Base-by-base conservation (phyloP, 371 early-diverging fungal species). In the Conidiobolus incongruus region DNA sequence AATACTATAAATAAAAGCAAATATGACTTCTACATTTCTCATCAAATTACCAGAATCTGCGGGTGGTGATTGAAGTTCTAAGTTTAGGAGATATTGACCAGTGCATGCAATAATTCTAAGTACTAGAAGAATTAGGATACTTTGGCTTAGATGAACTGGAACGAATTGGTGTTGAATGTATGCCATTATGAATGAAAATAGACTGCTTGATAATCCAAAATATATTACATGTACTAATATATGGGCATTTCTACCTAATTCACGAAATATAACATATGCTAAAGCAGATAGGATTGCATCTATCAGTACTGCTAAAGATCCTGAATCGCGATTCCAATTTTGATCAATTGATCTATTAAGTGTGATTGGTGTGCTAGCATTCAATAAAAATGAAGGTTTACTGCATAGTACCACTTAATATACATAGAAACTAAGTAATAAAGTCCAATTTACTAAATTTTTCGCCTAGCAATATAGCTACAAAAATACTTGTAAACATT, bases 1-100 rank as follows among this genome's bases (percentile, higher is more conserved):
- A 30, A 71, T 64, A 26, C 82, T 79, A 53, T 77, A 71, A n/a
- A 76, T 37, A 59, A 76, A 81, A 4, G 81, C 80, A 54, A 80
- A 77, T 1, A 83, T 72, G 16, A 86, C 72, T 49, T 86, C 84
- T 40, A 73, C 59, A 60, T 78, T 80, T 39, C 84, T 70, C 74
- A 82, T 76, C 51, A 85, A 41, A 2, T 76, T 75, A 23, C 68
- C 77, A 2, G 77, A 79, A 0, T 82, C 83, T 11, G 78, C 68
- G 17, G 75, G 73, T 10, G 77, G 74, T 52, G 75, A 46, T 53
- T 82, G 81, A 46, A 86, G 48, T 40, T 81, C 81, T 47, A 63
- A 54, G 46, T 80, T 82, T 28, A 81, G 56, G 4, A 81, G 58
- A 29, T 68, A 67, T 53, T 85, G 83, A n/a, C 80, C 81, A 6